phyloP scores from a whole-genome alignment of 257 asterid genomes.

The Marsdenia floribunda region DNA sequence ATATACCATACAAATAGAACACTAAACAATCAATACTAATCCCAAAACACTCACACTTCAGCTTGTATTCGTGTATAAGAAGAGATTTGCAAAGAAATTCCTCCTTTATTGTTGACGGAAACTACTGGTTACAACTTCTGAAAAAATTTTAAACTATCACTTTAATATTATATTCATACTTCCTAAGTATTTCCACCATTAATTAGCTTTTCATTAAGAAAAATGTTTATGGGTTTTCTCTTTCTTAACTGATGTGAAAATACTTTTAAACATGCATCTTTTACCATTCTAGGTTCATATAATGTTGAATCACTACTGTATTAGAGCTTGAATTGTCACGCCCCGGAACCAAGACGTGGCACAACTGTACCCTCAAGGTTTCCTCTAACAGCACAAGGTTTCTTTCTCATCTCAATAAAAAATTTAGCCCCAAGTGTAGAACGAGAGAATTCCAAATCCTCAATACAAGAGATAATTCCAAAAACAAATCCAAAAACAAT shows the following conservation, averaged over 20 bases:
- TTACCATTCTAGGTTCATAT: background rate
- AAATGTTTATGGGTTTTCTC: background rate
- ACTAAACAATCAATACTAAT: background rate
- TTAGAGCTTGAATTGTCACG: too few species aligned
- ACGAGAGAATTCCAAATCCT: too few species aligned
- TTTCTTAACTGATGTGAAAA: background rate
- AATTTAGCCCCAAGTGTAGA: too few species aligned
- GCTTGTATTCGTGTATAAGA: background rate
- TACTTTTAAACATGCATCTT: background rate
- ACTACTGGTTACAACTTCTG: background rate
- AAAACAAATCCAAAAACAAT: too few species aligned
- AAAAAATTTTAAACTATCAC: background rate
- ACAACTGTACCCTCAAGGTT: too few species aligned
- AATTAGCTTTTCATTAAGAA: background rate
- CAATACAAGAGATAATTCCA: too few species aligned
- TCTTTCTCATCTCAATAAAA: too few species aligned
- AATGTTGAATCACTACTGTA: background rate
- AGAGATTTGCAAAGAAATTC: background rate
- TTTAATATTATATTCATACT: background rate
- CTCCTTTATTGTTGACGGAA: background rate
- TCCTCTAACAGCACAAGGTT: too few species aligned
- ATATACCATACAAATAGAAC: background rate
- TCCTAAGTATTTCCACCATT: background rate
- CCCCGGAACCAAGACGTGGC: too few species aligned
- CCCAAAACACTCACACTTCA: background rate